Base-by-base conservation (phyloP, 2,329 filamentous ascomycete species). In the Diplodia intermedia region DNA sequence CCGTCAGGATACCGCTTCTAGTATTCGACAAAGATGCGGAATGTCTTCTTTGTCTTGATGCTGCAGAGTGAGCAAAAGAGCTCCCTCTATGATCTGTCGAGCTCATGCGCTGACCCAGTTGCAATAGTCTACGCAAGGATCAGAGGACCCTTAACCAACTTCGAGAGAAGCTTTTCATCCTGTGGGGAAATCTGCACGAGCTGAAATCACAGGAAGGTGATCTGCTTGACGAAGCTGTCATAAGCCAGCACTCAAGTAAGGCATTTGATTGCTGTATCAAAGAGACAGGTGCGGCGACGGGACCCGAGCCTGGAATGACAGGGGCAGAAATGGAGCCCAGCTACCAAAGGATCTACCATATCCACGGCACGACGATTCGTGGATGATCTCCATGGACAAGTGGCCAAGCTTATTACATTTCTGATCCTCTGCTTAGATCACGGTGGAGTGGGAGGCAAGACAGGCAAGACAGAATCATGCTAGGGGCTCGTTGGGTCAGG, bases 171-270 rank as follows among this genome's bases (percentile, higher is more conserved):
- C 82, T 97, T 67, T 94, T 90, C 75, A 81, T 88, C 43, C 82
- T 97, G 1, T 98, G 94, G 94, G 94, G 94, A 1, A 87, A 97
- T 69, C 82, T 97, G 1, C 89, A 94, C 75, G 92, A 97, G 75
- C 77, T 82, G 57, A 92, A 91, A 75, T 20, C 49, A 65, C 71
- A 6, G 62, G 71, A 23, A 68, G 67, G 18, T 70, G 74, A 47
- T 69, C 77, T 40, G 74, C 67, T 76, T 7, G 71, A 73, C 1
- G 67, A 70, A 12, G 74, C 71, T 14, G 75, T 75, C 26, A 69
- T 71, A 15, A 71, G 67, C 31, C 36, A 61, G 33, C 69, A 78
- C 2, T 74, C 78, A 12, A 83, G 82, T 68, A 73, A 73, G 43
- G 75, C 82, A 0, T 85, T 85, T 68, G 81, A 83, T 43, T 82